A percentile compares a stretch with the other conserved stretches of the same genome.
Conservation (phyloP, 2,329 filamentous ascomycete species). For the Calonectria crousiana region DNA sequence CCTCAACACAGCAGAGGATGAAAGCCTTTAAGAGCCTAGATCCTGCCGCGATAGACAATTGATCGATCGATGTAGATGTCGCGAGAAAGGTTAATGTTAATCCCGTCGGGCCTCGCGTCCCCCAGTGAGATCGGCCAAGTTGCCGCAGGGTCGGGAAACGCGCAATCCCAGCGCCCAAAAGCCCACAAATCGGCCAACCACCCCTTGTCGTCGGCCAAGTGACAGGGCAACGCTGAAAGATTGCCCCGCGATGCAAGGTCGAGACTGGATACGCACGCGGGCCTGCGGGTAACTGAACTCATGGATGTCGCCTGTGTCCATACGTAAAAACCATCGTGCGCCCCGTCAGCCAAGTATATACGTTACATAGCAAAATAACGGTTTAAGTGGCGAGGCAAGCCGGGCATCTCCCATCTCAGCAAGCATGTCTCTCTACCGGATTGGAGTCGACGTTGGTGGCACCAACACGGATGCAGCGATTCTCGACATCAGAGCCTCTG, state of each 20-base stretch:
- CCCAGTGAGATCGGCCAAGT: constrained; percentile 17
- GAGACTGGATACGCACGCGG: not conserved
- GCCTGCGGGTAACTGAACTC: not conserved
- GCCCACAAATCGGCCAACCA: constrained; percentile 15
- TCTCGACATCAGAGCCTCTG: constrained; percentile 54
- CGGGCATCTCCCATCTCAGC: not conserved
- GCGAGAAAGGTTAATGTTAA: not conserved
- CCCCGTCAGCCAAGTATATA: not conserved
- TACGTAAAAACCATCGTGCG: not conserved
- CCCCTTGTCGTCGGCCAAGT: constrained; percentile 19
- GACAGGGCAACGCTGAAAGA: not conserved
- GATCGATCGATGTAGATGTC: not conserved
- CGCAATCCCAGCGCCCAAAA: not conserved
- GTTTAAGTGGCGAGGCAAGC: not conserved
- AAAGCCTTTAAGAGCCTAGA: constrained; percentile 10
- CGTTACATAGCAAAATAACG: not conserved
- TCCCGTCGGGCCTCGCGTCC: not conserved
- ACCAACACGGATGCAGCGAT: constrained; percentile 60
- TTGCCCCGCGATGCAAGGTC: not conserved
- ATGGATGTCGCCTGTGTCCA: not conserved
- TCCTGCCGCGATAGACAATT: not conserved
- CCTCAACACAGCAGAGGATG: not conserved
- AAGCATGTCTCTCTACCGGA: constrained; percentile 55
- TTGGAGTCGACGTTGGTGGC: constrained; percentile 57
- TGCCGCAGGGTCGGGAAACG: constrained; percentile 4